Evolutionary conservation across 2,329 filamentous ascomycete genomes (phyloP).

Genomic region (Botrytis galanthina): DNA sequence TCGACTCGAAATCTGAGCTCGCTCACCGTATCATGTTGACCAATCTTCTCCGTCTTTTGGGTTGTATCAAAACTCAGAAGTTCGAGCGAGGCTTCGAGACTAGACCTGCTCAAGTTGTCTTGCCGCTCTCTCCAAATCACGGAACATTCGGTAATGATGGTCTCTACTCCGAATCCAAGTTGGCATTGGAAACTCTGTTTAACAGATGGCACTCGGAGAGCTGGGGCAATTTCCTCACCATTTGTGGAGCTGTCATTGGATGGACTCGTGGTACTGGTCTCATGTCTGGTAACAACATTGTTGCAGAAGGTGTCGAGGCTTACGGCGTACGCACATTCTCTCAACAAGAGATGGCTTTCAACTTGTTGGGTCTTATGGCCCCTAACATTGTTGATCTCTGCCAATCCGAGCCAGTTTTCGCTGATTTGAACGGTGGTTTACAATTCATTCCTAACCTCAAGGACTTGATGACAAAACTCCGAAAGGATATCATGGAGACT

Average conservation of each 20-base stretch:
- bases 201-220: conserved; percentile 97
- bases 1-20: conserved; percentile 96
- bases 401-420: conserved; percentile 92
- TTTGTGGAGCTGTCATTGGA: conserved; percentile 96
- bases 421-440: conserved; percentile 93
- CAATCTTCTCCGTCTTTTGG: conserved; percentile 88
- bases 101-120: conserved; percentile 90
- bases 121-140: conserved; percentile 95
- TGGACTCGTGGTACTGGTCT: conserved; percentile 98
- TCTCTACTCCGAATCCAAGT: conserved; percentile 97
- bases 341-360: conserved; percentile 99
- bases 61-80: conserved; percentile 89
- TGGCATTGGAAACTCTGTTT: conserved; percentile 94
- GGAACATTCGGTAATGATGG: conserved; percentile 97
- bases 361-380: conserved; percentile 92
- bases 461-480: conserved; percentile 86
- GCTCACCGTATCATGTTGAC: conserved; percentile 99
- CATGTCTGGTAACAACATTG: conserved; percentile 97
- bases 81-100: conserved; percentile 85
- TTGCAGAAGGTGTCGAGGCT: conserved; percentile 93
- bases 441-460: conserved; percentile 98
- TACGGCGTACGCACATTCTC: conserved; percentile 98
- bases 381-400: conserved; percentile 92
- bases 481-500: conserved; percentile 92
- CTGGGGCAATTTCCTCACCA: conserved; percentile 96